Evolutionary conservation across 345 rosid species (phyloP).

Genomic region (thale cress (Arabidopsis thaliana)): TAIR10.1 NC_003070.9:28218001-28218500

Average conservation of each 20-base stretch:
- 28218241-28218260: background rate
- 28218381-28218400: slow-evolving; percentile 42
- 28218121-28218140: slow-evolving; percentile 44
- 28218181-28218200: slow-evolving; percentile 8
- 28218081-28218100: background rate
- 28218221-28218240: slow-evolving; percentile 19
- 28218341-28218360: slow-evolving; percentile 1
- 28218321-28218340: slow-evolving; percentile 36
- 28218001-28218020: slow-evolving; percentile 29
- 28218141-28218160: slow-evolving; percentile 37
- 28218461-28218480: background rate
- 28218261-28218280: slow-evolving; percentile 1
- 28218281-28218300: background rate
- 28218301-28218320: slow-evolving; percentile 25
- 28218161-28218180: slow-evolving; percentile 26
- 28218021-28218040: slow-evolving; percentile 29
- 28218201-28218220: slow-evolving; percentile 32
- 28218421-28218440: slow-evolving; percentile 37
- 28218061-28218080: slow-evolving; percentile 21
- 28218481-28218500: slow-evolving; percentile 29
- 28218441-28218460: slow-evolving; percentile 26
- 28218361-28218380: slow-evolving; percentile 44
- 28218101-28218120: background rate
- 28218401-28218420: slow-evolving; percentile 10
- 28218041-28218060: slow-evolving; percentile 25